Conservation (phyloP, 345 rosid species). For the Eucalyptus camaldulensis region DNA sequence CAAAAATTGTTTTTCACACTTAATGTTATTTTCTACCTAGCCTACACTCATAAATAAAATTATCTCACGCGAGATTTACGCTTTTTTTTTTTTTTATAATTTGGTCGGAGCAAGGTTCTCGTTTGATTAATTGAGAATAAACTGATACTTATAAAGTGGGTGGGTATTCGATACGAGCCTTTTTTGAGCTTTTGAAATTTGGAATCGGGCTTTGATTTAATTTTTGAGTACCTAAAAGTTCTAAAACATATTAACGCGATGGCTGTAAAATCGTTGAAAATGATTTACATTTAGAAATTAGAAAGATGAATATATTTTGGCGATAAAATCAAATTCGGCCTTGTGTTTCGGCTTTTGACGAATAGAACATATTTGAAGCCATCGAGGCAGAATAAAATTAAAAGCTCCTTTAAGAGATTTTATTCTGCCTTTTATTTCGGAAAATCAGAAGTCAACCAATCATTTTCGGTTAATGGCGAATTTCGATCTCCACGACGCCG, state of each 20-base stretch:
- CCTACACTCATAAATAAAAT: neutral
- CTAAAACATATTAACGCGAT: neutral
- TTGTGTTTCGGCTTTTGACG: neutral
- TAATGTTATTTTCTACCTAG: neutral
- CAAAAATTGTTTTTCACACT: neutral
- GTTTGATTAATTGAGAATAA: rapidly evolving
- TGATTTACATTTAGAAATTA: neutral
- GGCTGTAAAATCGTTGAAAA: neutral
- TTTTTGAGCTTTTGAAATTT: neutral
- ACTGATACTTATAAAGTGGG: neutral
- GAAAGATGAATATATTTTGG: neutral
- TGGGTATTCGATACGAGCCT: rapidly evolving
- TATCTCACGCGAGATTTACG: rapidly evolving
- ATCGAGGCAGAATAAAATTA: neutral
- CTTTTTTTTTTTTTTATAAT: too few species aligned
- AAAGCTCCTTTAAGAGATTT: neutral
- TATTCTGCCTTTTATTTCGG: neutral
- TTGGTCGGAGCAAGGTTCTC: rapidly evolving
- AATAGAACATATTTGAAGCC: neutral
- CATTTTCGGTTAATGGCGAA: neutral
- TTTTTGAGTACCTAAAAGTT: neutral
- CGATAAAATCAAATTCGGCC: neutral
- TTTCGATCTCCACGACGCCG: neutral
- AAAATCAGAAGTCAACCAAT: neutral
- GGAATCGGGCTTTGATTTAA: neutral